These are phyloP conservation scores for Lyophyllum semitale DNA, from an alignment of 768 basidiomycete species.

Conservation along the genomic window DNA sequence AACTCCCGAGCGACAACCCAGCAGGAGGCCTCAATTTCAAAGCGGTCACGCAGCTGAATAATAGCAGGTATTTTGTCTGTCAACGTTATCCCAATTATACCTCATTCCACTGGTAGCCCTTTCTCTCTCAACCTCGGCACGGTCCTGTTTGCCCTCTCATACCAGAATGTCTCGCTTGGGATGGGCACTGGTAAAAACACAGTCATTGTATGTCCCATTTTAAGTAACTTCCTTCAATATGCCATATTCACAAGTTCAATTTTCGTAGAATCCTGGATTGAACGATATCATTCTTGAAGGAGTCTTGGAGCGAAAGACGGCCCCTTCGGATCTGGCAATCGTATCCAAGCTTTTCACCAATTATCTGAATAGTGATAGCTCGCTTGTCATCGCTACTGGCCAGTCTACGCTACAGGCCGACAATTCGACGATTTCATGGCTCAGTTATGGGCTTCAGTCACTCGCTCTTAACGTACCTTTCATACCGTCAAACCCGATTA, in stretches of 20 bases:
- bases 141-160: slow-evolving; percentile 61
- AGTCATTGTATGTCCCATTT: slow-evolving; percentile 43
- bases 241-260: not conserved
- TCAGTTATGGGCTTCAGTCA: slow-evolving; percentile 58
- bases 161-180: slow-evolving; percentile 58
- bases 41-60: slow-evolving; percentile 55
- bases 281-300: slow-evolving; percentile 65
- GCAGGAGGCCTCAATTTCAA: slow-evolving; percentile 68
- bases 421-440: slow-evolving; percentile 63
- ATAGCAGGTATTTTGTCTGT: slow-evolving; percentile 47
- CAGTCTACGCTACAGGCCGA: slow-evolving; percentile 58
- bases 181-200: slow-evolving; percentile 54
- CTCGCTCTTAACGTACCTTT: slow-evolving; percentile 68
- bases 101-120: slow-evolving; percentile 40
- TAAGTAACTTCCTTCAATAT: not conserved
- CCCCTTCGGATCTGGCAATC: slow-evolving; percentile 41
- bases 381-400: slow-evolving; percentile 62
- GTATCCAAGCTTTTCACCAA: slow-evolving; percentile 69
- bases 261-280: slow-evolving; percentile 48
- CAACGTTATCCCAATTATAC: not conserved
- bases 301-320: slow-evolving; percentile 53
- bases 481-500: slow-evolving; percentile 47
- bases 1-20: slow-evolving; percentile 67
- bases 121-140: slow-evolving; percentile 73
- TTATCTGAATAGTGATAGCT: slow-evolving; percentile 65